These are phyloP conservation scores for Magnolia officinalis DNA, from an alignment of 164 flowering plant species.

Conservation along the genomic window DNA sequence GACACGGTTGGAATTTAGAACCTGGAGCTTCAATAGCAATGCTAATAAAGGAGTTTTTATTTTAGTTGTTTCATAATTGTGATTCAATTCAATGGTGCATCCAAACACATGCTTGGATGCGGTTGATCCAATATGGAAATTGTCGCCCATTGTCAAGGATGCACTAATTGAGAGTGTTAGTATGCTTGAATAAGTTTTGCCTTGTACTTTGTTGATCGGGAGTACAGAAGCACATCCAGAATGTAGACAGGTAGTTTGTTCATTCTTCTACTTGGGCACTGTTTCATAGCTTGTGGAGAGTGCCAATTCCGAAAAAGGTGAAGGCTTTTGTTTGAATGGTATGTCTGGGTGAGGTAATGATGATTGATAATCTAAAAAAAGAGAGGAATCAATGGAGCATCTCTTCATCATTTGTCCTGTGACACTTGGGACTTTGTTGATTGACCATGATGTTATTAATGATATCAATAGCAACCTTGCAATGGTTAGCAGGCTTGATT, in stretches of 20 bases:
- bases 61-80: neutral
- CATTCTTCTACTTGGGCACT: too few relatives aligned
- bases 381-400: too few relatives aligned
- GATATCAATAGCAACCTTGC: too few relatives aligned
- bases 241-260: neutral
- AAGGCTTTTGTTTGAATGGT: too few relatives aligned
- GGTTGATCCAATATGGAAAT: neutral
- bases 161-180: neutral
- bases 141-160: neutral
- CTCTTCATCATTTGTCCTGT: too few relatives aligned
- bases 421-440: too few relatives aligned
- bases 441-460: too few relatives aligned
- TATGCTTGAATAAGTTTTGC: neutral
- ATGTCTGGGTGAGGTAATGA: too few relatives aligned
- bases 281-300: too few relatives aligned
- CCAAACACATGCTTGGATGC: neutral
- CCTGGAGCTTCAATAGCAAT: neutral
- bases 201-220: neutral
- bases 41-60: neutral
- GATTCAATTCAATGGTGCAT: neutral
- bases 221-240: neutral
- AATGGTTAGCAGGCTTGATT: too few relatives aligned
- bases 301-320: too few relatives aligned
- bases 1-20: neutral
- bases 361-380: too few relatives aligned